Conservation (phyloP, 2,329 filamentous ascomycete species). For the Pseudogymnoascus sp. region DNA sequence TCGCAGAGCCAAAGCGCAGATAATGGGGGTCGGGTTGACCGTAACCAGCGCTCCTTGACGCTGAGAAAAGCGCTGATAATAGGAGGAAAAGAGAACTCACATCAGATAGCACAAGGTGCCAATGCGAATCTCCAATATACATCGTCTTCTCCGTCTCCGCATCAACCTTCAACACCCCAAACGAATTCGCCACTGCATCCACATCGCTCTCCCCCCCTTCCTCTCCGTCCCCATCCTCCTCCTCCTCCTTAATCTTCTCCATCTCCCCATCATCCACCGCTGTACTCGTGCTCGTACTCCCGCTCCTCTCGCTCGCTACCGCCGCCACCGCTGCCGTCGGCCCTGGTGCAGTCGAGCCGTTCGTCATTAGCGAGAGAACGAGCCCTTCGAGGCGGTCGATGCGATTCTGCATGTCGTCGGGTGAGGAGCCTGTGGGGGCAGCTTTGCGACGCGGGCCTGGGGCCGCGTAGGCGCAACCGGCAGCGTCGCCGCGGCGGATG, state of each 20-base stretch:
- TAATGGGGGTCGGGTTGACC: slow-evolving; percentile 10
- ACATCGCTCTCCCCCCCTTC: slow-evolving; percentile 56
- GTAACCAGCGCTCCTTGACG: slow-evolving; percentile 13
- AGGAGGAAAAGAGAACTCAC: slow-evolving; percentile 30
- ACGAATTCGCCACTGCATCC: slow-evolving; percentile 61
- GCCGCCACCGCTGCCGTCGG: slow-evolving; percentile 44
- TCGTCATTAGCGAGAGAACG: slow-evolving; percentile 90
- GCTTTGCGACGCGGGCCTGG: slow-evolving; percentile 64
- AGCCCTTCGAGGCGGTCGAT: slow-evolving; percentile 91
- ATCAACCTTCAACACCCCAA: slow-evolving; percentile 78
- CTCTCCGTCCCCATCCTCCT: slow-evolving; percentile 34
- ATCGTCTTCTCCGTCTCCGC: slow-evolving; percentile 66
- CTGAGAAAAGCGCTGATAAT: background rate
- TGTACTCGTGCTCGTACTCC: slow-evolving; percentile 17
- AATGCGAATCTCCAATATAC: slow-evolving; percentile 77
- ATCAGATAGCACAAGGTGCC: slow-evolving; percentile 70
- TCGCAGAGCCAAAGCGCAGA: background rate
- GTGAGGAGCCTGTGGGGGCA: slow-evolving; percentile 47
- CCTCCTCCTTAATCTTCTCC: slow-evolving; percentile 42
- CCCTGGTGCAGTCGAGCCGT: slow-evolving; percentile 57
- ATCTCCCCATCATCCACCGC: slow-evolving; percentile 41
- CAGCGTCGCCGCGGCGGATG: slow-evolving; percentile 72
- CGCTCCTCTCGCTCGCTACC: slow-evolving; percentile 19
- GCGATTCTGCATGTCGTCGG: slow-evolving; percentile 97
- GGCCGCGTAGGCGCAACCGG: slow-evolving; percentile 77